Percentiles rank a stretch among this genome's conserved stretches.
Conservation (phyloP, 768 basidiomycete genomes). For the Suillus subluteus region DNA sequence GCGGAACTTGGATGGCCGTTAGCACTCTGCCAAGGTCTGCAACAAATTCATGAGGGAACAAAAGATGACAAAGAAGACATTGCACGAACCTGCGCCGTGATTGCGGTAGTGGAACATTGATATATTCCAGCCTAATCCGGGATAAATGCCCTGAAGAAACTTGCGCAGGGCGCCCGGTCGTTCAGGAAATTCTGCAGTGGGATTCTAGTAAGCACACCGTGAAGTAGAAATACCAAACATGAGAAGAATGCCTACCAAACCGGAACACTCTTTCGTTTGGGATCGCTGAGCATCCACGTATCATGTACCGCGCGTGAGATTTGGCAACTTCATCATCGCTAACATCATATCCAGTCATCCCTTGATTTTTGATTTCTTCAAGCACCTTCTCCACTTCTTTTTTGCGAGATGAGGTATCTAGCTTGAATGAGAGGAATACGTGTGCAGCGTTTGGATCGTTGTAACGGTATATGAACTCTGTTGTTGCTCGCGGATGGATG, state of each 20-base stretch:
- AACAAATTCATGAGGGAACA: conserved; percentile 7
- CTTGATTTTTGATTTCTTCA: conserved; percentile 57
- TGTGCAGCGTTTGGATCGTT: conserved; percentile 74
- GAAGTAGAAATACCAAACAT: conserved; percentile 8
- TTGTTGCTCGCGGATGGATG: conserved; percentile 90
- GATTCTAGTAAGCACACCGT: conserved; percentile 9
- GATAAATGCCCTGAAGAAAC: conserved; percentile 82
- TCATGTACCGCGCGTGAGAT: conserved; percentile 91
- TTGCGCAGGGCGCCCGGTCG: conserved; percentile 88
- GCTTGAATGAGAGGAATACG: conserved; percentile 89
- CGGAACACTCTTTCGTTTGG: conserved; percentile 87
- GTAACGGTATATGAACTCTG: conserved; percentile 95
- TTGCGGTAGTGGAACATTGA: conserved; percentile 98
- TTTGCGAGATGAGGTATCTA: conserved; percentile 55
- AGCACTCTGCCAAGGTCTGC: conserved; percentile 91
- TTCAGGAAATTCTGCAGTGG: conserved; percentile 86
- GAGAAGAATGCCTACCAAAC: conserved; percentile 68
- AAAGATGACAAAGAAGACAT: conserved; percentile 4
- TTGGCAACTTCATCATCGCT: conserved; percentile 96
- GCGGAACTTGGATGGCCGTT: conserved; percentile 91
- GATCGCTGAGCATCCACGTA: conserved; percentile 82
- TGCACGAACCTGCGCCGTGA: conserved; percentile 85
- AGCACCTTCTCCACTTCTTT: conserved; percentile 71
- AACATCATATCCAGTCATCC: conserved; percentile 88
- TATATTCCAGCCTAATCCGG: conserved; percentile 82